Base-by-base conservation (phyloP, 495 filamentous ascomycete species). In the Amphirosellinia nigrospora region DNA sequence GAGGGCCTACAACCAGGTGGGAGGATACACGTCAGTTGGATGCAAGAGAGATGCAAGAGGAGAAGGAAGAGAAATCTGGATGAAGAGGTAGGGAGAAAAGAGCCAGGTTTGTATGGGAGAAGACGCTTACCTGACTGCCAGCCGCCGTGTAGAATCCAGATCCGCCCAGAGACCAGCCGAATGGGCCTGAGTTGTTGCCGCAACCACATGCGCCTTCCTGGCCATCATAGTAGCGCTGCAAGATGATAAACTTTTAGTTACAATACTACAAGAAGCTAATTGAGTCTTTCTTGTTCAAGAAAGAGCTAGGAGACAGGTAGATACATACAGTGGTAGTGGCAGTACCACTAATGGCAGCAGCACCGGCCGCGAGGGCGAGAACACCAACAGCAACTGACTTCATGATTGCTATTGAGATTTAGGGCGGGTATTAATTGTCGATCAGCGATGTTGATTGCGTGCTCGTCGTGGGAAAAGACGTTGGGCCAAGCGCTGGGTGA, bases 191-290 rank as follows among this genome's bases (percentile, higher is more conserved):
- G 56, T 21, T 63, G 28, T 60, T 38, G n/a, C 79, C 79, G 50
- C 79, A 81, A 41, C 79, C 79, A 58, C 79, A 81, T 39, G 79
- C 79, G 15, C 79, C 79, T 52, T 77, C 63, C 34, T 72, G 69
- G 26, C 76, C 76, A 65, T 81, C 79, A 66, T 77, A 81, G 65
- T 81, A 81, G 34, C 71, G 76, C 79, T 81, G 48, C n/a, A 8
- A 58, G 60, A 38, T 7, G 60, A 34, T 43, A 21, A 41, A 7
- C 28, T 1, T 9, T 60, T 68, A 50, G 46, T 50, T 21, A 21
- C 45, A 50, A 23, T 50, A 26, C 23, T 9, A 50, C 8, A 9
- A 26, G 46, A 50, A 21, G 41, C 15, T 5, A 43, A 43, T 3
- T 43, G 41, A 43, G 2, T 19, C 13, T n/a, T n/a, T n/a, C n/a